Evolutionary conservation across 306 rosid genomes (phyloP).

Genomic region (Senna tora): DNA sequence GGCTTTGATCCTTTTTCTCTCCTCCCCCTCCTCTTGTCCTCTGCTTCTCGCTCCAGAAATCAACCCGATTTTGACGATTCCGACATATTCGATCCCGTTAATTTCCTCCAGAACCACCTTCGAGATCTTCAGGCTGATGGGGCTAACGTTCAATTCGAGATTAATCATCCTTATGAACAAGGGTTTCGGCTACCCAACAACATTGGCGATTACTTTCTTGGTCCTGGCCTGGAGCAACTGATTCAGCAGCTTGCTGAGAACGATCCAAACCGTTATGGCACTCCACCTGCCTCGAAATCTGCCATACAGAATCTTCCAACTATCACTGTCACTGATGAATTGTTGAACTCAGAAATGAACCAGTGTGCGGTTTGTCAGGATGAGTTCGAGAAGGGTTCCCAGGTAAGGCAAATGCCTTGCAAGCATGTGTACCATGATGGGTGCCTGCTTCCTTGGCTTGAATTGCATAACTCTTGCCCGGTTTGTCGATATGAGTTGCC

Average conservation of each 20-base stretch:
- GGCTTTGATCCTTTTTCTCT: conserved; percentile 13
- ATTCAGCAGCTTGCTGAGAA: conserved; percentile 98
- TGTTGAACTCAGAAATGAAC: conserved; percentile 76
- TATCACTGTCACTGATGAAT: conserved; percentile 54
- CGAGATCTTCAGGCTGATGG: conserved; percentile 65
- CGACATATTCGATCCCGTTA: conserved; percentile 69
- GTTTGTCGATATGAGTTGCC: conserved; percentile 94
- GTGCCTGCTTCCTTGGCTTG: conserved; percentile 85
- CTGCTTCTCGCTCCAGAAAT: conserved; percentile 49
- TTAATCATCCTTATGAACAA: conserved; percentile 52
- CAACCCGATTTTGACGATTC: conserved; percentile 44
- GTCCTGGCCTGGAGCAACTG: conserved; percentile 94
- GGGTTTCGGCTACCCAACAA: conserved; percentile 57
- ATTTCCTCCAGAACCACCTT: conserved; percentile 78
- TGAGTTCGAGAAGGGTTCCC: conserved; percentile 68
- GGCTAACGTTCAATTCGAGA: conserved; percentile 78
- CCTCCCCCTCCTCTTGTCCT: conserved; percentile 20
- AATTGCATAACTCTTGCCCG: conserved; percentile 90
- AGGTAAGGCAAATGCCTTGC: conserved; percentile 90
- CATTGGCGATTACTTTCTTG: conserved; percentile 90
- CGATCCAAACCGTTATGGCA: conserved; percentile 85
- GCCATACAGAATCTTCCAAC: conserved; percentile 68
- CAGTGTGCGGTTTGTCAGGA: conserved; percentile 98
- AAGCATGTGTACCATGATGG: conserved; percentile 82
- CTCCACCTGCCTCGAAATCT: conserved; percentile 84